These are phyloP conservation scores for Euptelea pleiosperma DNA, from an alignment of 164 flowering plant genomes.

Conservation along the genomic window DNA sequence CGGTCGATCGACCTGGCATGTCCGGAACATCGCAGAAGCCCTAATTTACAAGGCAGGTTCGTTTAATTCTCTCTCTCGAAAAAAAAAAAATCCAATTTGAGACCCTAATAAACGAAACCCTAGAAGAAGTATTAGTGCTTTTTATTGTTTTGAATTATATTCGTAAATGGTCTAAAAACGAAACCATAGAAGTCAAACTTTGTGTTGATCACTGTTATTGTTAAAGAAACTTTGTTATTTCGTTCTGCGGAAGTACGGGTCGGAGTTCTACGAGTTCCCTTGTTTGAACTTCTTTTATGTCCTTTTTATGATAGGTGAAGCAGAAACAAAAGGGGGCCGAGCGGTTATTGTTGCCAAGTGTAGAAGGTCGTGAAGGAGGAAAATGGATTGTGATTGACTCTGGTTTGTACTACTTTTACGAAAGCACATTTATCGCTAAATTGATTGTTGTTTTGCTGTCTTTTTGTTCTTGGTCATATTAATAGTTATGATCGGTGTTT, in stretches of 20 bases:
- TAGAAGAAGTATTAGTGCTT: background rate
- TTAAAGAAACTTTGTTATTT: too few relatives aligned
- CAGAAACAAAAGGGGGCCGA: slow-evolving; percentile 67
- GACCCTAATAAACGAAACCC: background rate
- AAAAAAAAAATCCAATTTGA: background rate
- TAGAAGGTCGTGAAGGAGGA: slow-evolving; percentile 75
- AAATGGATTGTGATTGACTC: slow-evolving; percentile 91
- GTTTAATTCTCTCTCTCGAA: background rate
- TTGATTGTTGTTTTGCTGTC: background rate
- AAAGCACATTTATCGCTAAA: background rate
- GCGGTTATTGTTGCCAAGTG: slow-evolving; percentile 61
- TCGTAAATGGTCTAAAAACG: background rate
- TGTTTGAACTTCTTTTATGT: too few relatives aligned
- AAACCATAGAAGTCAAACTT: background rate
- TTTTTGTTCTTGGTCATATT: background rate
- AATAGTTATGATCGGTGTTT: background rate
- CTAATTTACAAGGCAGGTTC: slow-evolving; percentile 66
- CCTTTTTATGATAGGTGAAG: slow-evolving; percentile 73
- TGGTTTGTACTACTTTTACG: slow-evolving; percentile 42
- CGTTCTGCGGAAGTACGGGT: too few relatives aligned
- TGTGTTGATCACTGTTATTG: too few relatives aligned
- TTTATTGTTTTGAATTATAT: background rate
- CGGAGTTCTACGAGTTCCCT: too few relatives aligned
- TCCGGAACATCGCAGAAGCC: slow-evolving; percentile 83
- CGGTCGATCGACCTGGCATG: slow-evolving; percentile 89